Base-by-base conservation (phyloP, 2,329 filamentous ascomycete species). In the Xylaria sp. region DNA sequence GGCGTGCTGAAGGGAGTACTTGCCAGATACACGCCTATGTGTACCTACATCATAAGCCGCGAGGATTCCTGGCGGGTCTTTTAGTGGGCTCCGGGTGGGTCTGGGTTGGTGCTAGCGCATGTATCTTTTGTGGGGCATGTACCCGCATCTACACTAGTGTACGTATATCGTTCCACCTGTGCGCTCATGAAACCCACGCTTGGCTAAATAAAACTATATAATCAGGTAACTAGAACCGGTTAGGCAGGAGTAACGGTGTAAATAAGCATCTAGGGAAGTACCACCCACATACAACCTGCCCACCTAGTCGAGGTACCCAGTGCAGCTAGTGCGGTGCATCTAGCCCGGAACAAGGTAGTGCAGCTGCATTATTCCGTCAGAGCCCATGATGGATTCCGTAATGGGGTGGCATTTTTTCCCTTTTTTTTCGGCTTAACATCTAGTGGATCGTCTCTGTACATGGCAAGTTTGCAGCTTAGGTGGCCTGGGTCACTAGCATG, bases 121-220 rank as follows among this genome's bases (percentile, higher is more conserved):
- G 47, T 19, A 50, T 19, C 48, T 50, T 19, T 11, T 34, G 61
- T 66, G 63, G 64, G 55, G 49, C 54, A 19, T 16, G 52, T 57
- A 50, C 62, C 60, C 62, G 42, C 42, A 46, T 46, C 42, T 46
- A 46, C 42, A 46, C 42, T 46, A 46, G 42, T 46, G 42, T 46
- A 46, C 42, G 42, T n/a, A 46, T 47, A 47, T 65, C 57, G 59
- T 63, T 63, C 63, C 61, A 61, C 61, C 59, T 59, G 53, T 58
- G 52, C 52, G 47, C 23, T 63, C 59, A 58, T 62, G 62, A 64
- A 64, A 64, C 62, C 62, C 35, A 59, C 42, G 55, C 53, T 61
- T 63, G 59, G 56, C 59, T 63, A 61, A 63, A 63, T 61, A 63
- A 61, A 63, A 61, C 58, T 55, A 61, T 47, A 50, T 55, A 51